Percentiles rank a stretch among this genome's conserved stretches.
Conservation (phyloP, 768 basidiomycete genomes). For the Termitomyces sp. region DNA sequence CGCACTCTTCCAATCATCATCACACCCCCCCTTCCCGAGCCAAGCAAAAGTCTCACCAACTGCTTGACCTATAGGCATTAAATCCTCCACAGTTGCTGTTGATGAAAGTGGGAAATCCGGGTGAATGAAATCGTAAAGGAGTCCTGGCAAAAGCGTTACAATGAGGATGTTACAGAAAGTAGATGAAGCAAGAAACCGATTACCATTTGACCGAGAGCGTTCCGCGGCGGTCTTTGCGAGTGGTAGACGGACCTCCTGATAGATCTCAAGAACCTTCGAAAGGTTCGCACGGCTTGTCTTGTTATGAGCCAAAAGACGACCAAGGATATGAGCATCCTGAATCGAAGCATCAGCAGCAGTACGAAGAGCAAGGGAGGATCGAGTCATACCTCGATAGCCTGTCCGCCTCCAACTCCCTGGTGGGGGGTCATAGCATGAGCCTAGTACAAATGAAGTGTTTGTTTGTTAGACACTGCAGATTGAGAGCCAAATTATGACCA, state of each 20-base stretch:
- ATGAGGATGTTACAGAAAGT: background rate
- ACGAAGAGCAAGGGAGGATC: background rate
- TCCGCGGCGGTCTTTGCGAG: conserved; percentile 14
- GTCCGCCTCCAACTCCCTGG: conserved; percentile 24
- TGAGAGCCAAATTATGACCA: background rate
- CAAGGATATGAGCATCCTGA: conserved; percentile 23
- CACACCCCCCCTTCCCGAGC: conserved; percentile 19
- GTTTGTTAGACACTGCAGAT: background rate
- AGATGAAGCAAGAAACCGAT: too few species aligned
- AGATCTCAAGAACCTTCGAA: conserved; percentile 15
- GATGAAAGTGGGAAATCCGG: background rate
- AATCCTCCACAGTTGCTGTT: background rate
- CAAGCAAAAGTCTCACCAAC: conserved; percentile 18
- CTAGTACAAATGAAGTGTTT: conserved; percentile 1
- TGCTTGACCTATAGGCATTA: conserved; percentile 13
- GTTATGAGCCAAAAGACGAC: conserved; percentile 16
- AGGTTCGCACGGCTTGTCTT: conserved; percentile 14
- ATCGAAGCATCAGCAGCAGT: background rate
- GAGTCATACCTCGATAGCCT: conserved; percentile 20
- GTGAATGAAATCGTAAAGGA: conserved; percentile 6
- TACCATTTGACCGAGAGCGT: conserved; percentile 17
- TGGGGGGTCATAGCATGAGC: conserved; percentile 25
- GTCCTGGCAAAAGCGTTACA: background rate
- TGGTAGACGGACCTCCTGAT: conserved; percentile 20
- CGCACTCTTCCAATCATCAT: conserved; percentile 18